A percentile compares a stretch with the other conserved stretches of the same genome.
phyloP scores from a whole-genome alignment of 164 flowering plant species.

The Berberis thunbergii region DNA sequence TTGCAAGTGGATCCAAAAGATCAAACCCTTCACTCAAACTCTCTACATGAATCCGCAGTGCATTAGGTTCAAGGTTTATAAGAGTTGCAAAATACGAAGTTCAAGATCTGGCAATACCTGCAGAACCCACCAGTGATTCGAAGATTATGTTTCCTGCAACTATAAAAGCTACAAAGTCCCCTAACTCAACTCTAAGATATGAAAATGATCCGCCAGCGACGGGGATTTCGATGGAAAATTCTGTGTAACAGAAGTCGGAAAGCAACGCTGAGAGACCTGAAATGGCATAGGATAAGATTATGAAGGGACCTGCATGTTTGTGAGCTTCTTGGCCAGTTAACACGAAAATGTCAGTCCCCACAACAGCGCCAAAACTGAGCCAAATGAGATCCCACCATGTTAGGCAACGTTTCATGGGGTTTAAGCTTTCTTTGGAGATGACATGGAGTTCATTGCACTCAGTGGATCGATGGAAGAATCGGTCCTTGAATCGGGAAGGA shows the following conservation, averaged over 20 bases:
- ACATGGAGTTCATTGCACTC: constrained; percentile 44
- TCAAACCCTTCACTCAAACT: constrained; percentile 42
- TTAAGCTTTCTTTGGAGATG: constrained; percentile 35
- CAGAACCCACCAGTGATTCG: constrained; percentile 67
- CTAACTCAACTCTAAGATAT: constrained; percentile 54
- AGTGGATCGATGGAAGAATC: constrained; percentile 52
- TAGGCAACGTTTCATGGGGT: constrained; percentile 50
- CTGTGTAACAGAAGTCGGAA: constrained; percentile 71
- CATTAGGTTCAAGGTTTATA: constrained; percentile 33
- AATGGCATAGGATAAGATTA: constrained; percentile 50
- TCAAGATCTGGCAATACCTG: constrained; percentile 65
- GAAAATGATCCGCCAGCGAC: constrained; percentile 85
- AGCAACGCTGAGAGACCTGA: constrained; percentile 67
- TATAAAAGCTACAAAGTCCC: constrained; percentile 64
- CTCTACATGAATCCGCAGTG: constrained; percentile 29
- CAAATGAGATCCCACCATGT: constrained; percentile 86
- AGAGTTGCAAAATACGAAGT: constrained; percentile 61
- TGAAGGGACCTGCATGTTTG: constrained; percentile 55
- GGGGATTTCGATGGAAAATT: constrained; percentile 69
- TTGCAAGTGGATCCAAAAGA: constrained; percentile 62
- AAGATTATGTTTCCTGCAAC: constrained; percentile 68
- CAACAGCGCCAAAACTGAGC: constrained; percentile 77
- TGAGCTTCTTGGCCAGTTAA: constrained; percentile 67
- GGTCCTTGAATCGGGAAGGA: constrained; percentile 48
- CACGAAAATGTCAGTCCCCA: constrained; percentile 78